phyloP scores from a whole-genome alignment of 2,329 filamentous ascomycete species.

The Tolypocladium inflatum region DNA sequence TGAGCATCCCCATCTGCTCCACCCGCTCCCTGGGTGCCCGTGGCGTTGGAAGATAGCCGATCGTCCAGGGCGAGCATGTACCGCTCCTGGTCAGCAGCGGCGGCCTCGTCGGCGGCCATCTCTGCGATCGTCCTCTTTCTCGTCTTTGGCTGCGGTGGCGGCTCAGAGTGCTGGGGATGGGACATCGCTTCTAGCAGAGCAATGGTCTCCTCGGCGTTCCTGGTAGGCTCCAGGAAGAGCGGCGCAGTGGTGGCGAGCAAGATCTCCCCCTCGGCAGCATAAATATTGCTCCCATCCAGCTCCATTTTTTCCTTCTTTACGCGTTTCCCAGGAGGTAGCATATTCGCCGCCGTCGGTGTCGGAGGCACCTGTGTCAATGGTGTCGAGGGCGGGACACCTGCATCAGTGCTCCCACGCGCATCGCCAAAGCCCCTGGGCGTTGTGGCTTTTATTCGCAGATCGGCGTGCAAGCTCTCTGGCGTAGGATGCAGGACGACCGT shows the following conservation, averaged over 20 bases:
- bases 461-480: slow-evolving; percentile 60
- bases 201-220: slow-evolving; percentile 58
- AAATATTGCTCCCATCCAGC: slow-evolving; percentile 63
- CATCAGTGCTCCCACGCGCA: slow-evolving; percentile 19
- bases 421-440: slow-evolving; percentile 49
- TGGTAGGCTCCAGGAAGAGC: slow-evolving; percentile 69
- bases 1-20: slow-evolving; percentile 64
- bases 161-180: slow-evolving; percentile 68
- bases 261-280: slow-evolving; percentile 68
- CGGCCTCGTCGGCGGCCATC: slow-evolving; percentile 87
- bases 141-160: slow-evolving; percentile 75
- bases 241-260: slow-evolving; percentile 64
- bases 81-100: slow-evolving; percentile 78
- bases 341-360: slow-evolving; percentile 50
- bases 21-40: slow-evolving; percentile 45
- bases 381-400: slow-evolving; percentile 56
- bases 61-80: slow-evolving; percentile 93
- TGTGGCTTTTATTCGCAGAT: slow-evolving; percentile 65
- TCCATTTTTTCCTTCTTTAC: slow-evolving; percentile 65
- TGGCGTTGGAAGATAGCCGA: slow-evolving; percentile 53
- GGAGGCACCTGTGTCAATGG: slow-evolving; percentile 50
- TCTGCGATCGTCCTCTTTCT: slow-evolving; percentile 92
- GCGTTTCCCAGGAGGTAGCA: slow-evolving; percentile 54
- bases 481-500: slow-evolving; percentile 85
- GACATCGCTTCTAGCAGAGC: slow-evolving; percentile 60